These are phyloP conservation scores for Elsinoe ampelina DNA, from an alignment of 2,329 filamentous ascomycete genomes.

Conservation along the genomic window DNA sequence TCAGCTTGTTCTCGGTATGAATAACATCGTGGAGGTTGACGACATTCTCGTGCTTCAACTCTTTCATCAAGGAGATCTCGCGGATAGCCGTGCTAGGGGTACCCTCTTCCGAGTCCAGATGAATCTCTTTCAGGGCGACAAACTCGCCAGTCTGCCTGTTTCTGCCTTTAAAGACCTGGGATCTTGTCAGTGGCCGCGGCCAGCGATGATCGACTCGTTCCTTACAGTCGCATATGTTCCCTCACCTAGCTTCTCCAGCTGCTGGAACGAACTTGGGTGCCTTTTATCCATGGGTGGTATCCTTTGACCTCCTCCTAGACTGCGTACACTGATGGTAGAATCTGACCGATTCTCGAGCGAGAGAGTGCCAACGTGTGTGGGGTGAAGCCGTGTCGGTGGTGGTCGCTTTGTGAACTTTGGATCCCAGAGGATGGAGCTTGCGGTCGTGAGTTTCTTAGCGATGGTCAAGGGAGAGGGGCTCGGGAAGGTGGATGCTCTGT, in stretches of 20 bases:
- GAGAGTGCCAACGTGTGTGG: conserved; percentile 42
- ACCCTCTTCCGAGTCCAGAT: conserved; percentile 96
- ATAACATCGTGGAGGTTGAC: conserved; percentile 97
- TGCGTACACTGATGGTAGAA: conserved; percentile 42
- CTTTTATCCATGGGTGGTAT: conserved; percentile 70
- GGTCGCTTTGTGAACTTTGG: conserved; percentile 36
- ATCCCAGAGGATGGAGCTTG: conserved; percentile 43
- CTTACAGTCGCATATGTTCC: conserved; percentile 95
- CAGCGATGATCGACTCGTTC: conserved; percentile 17
- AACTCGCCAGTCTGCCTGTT: conserved; percentile 95
- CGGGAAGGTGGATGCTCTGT: conserved; percentile 19
- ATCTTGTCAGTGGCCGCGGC: conserved; percentile 10
- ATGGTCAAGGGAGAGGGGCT: conserved; percentile 30
- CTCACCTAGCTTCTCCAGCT: conserved; percentile 95
- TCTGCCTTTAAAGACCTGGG: conserved; percentile 91
- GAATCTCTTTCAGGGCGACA: conserved; percentile 95
- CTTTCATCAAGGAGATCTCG: conserved; percentile 98
- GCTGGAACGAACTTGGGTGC: conserved; percentile 95
- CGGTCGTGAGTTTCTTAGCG: conserved; percentile 39
- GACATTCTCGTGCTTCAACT: conserved; percentile 97
- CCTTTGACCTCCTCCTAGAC: conserved; percentile 36
- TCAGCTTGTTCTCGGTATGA: conserved; percentile 98
- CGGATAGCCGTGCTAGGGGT: conserved; percentile 95
- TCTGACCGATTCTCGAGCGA: conserved; percentile 39
- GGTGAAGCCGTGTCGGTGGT: conserved; percentile 36